A percentile compares a stretch with the other conserved stretches of the same genome.
phyloP scores from a whole-genome alignment of 352 stramenopile species.

The Globisporangium sylvaticum region DNA sequence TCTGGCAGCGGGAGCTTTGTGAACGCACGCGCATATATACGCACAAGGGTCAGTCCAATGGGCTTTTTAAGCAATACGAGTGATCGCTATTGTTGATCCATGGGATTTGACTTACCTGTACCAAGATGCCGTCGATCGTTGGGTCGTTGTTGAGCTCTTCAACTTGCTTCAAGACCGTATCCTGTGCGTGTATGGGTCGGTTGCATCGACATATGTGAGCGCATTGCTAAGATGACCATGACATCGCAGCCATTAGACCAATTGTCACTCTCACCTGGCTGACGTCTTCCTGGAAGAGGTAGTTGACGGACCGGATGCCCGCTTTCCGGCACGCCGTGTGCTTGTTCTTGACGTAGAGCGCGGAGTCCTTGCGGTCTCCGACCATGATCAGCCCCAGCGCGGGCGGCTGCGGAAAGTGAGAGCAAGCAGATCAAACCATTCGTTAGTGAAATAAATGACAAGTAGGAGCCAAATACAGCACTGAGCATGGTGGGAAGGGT shows the following conservation, averaged over 20 bases:
- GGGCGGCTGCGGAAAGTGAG: conserved; percentile 32
- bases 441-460: too few relatives aligned
- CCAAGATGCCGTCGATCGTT: conserved; percentile 78
- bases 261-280: conserved; percentile 36
- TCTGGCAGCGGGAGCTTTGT: conserved; percentile 89
- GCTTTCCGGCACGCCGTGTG: conserved; percentile 93
- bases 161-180: conserved; percentile 59
- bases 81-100: background rate
- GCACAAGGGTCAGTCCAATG: background rate
- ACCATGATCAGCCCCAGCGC: conserved; percentile 98
- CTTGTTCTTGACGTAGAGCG: conserved; percentile 98
- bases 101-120: conserved; percentile 62
- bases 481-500: background rate
- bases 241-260: background rate
- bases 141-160: conserved; percentile 72
- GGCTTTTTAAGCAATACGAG: background rate
- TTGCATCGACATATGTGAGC: background rate
- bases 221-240: background rate
- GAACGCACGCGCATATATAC: background rate
- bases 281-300: conserved; percentile 62
- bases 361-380: conserved; percentile 93
- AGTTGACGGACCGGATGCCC: conserved; percentile 91
- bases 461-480: too few relatives aligned
- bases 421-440: background rate
- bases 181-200: conserved; percentile 21